Percentiles rank a stretch among this genome's conserved stretches.
Evolutionary conservation across 371 early-diverging fungal genomes (phyloP).

Genomic region (Apophysomyces elegans): DNA sequence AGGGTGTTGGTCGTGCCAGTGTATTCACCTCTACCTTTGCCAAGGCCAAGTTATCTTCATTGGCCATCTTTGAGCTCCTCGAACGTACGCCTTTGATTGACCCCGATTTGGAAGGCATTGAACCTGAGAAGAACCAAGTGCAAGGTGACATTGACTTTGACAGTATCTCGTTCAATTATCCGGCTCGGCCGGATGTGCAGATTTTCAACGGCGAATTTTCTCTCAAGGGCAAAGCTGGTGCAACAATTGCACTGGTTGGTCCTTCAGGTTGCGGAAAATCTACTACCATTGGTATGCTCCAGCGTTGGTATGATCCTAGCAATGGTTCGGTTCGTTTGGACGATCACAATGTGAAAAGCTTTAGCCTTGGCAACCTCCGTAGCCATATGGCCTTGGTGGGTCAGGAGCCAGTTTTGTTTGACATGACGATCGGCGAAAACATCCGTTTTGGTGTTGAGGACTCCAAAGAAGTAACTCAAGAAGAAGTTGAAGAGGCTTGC

Average conservation of each 20-base stretch:
- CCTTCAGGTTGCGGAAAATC: conserved; percentile 32
- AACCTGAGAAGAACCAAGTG: conserved; percentile 36
- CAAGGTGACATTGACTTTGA: conserved; percentile 43
- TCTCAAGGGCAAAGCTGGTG: conserved; percentile 64
- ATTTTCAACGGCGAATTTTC: conserved; percentile 71
- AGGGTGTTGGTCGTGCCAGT: conserved; percentile 58
- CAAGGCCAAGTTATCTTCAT: conserved; percentile 65
- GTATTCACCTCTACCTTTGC: conserved; percentile 58
- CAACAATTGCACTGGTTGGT: conserved; percentile 68
- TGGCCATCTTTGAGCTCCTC: conserved; percentile 14
- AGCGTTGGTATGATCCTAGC: conserved; percentile 79
- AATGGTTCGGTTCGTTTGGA: conserved; percentile 64
- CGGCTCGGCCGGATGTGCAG: conserved; percentile 68
- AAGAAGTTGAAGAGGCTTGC: conserved; percentile 49
- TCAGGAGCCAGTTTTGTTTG: conserved; percentile 86
- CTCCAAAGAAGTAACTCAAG: conserved; percentile 42
- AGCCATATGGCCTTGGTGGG: conserved; percentile 71
- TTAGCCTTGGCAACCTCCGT: conserved; percentile 55
- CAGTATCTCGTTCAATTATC: conserved; percentile 76
- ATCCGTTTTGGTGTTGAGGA: conserved; percentile 63
- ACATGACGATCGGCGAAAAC: conserved; percentile 77
- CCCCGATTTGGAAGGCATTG: conserved; percentile 46
- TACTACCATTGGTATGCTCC: conserved; percentile 76
- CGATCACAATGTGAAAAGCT: conserved; percentile 59
- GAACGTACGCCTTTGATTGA: conserved; percentile 65